These are phyloP conservation scores for Plasmodium relictum DNA, from an alignment of 169 alveolate species.

Conservation along the genomic window DNA sequence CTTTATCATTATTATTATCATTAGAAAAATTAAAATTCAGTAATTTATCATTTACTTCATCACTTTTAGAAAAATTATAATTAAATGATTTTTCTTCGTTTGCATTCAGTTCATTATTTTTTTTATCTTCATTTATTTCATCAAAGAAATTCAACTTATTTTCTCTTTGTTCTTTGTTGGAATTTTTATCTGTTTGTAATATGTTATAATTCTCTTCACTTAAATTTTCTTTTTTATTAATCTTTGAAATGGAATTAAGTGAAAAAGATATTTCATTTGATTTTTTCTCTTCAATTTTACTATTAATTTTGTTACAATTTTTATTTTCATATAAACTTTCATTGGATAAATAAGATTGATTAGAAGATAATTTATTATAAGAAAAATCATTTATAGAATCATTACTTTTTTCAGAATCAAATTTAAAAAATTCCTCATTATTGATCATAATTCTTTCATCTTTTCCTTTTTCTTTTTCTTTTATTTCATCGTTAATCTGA, in stretches of 20 bases:
- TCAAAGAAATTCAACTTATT: background rate
- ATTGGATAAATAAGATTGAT: background rate
- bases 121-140: background rate
- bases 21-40: background rate
- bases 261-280: too few species aligned
- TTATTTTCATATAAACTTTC: background rate
- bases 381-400: background rate
- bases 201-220: too few species aligned
- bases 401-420: conserved; percentile 5
- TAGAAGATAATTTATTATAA: background rate
- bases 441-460: background rate
- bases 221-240: too few species aligned
- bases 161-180: background rate
- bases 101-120: background rate
- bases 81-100: background rate
- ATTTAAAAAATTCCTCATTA: conserved; percentile 9
- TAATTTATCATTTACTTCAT: background rate
- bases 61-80: background rate
- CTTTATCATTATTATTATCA: background rate
- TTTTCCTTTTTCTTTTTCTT: background rate
- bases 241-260: too few species aligned
- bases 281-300: background rate
- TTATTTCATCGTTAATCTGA: conserved; percentile 15
- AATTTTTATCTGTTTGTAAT: too few species aligned
- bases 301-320: background rate